Evolutionary conservation across 2,329 filamentous ascomycete genomes (phyloP).

Genomic region (Paradendryphiella salina): DNA sequence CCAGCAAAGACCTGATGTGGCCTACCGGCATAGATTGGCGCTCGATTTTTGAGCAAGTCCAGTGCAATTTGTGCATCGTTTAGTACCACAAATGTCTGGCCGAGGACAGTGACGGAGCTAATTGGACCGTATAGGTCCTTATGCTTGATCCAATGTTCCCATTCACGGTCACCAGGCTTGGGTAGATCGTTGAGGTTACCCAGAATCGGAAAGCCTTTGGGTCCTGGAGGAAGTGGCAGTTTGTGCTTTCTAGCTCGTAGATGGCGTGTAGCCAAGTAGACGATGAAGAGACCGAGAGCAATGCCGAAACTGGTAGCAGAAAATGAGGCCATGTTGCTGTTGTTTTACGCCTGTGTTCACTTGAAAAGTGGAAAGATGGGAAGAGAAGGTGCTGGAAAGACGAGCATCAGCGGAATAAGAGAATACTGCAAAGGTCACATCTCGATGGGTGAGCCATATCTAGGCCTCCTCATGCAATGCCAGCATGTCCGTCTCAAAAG

Average conservation of each 20-base stretch:
- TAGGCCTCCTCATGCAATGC: neutral
- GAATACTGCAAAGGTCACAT: neutral
- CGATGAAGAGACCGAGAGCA: neutral
- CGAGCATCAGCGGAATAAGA: neutral
- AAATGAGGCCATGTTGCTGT: neutral
- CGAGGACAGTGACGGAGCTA: constrained; percentile 36
- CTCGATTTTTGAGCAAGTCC: constrained; percentile 30
- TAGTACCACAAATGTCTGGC: constrained; percentile 37
- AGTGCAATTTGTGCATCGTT: constrained; percentile 34
- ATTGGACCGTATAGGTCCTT: constrained; percentile 45
- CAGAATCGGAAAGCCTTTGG: constrained; percentile 52
- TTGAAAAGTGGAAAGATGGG: neutral
- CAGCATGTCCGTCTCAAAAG: neutral
- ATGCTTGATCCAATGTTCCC: constrained; percentile 51
- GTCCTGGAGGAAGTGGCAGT: constrained; percentile 54
- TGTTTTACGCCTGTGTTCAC: neutral
- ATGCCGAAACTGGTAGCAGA: neutral
- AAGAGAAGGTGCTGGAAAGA: neutral
- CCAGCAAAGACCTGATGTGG: constrained; percentile 31
- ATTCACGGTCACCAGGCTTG: constrained; percentile 42
- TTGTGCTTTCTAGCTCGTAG: neutral
- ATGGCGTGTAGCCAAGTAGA: neutral
- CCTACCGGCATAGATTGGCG: constrained; percentile 24
- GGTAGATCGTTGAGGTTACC: constrained; percentile 58
- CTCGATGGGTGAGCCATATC: neutral